A percentile compares a stretch with the other conserved stretches of the same genome.
Evolutionary conservation across 2,329 filamentous ascomycete genomes (phyloP).

Genomic region (Waltergamsia citrina): DNA sequence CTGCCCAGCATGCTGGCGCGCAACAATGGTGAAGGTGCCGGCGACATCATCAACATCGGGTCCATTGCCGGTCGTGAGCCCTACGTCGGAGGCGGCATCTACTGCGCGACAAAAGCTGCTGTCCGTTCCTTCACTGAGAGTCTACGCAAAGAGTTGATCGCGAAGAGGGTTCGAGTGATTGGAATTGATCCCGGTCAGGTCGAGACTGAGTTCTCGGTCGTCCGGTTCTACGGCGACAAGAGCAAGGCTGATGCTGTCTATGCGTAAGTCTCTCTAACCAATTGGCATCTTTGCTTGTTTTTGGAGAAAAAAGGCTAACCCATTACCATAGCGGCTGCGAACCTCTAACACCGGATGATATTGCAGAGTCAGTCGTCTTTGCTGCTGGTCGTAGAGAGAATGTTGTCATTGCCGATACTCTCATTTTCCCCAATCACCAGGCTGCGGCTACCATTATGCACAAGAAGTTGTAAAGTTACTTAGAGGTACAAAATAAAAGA

Average conservation of each 20-base stretch:
- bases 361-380: constrained; percentile 86
- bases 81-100: constrained; percentile 79
- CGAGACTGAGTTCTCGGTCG: constrained; percentile 88
- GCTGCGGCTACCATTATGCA: constrained; percentile 6
- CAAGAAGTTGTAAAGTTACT: constrained; percentile 3
- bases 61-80: constrained; percentile 81
- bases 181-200: constrained; percentile 89
- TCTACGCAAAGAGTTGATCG: constrained; percentile 73
- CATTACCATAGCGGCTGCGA: constrained; percentile 53
- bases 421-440: constrained; percentile 85
- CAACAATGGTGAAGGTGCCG: constrained; percentile 59
- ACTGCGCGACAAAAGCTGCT: constrained; percentile 91
- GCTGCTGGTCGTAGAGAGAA: constrained; percentile 77
- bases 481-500: background rate
- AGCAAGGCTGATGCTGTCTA: constrained; percentile 85
- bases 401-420: constrained; percentile 78
- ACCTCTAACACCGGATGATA: constrained; percentile 79
- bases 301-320: background rate
- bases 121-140: constrained; percentile 77
- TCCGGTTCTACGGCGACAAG: constrained; percentile 84
- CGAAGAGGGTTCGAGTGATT: constrained; percentile 72
- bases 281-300: no score
- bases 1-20: constrained; percentile 72
- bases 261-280: constrained; percentile 53
- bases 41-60: constrained; percentile 93